Evolutionary conservation across 177 flowering plant species (phyloP).

Genomic region (Vitis hybrid): DNA sequence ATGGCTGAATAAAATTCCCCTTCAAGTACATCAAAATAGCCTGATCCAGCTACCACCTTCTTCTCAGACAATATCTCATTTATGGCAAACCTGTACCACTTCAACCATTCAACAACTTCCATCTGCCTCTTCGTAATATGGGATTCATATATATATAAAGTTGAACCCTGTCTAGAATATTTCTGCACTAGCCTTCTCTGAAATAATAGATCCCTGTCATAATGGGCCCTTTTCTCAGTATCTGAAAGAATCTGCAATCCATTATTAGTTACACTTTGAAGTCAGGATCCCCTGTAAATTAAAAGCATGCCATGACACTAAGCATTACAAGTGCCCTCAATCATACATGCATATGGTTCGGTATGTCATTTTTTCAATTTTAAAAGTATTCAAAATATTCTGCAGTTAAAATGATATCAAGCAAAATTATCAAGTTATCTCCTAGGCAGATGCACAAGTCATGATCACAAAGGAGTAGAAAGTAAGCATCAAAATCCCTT

Average conservation of each 20-base stretch:
- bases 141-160: slow-evolving; percentile 38
- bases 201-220: slow-evolving; percentile 64
- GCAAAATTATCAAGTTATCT: too few relatives aligned
- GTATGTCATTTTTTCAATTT: neutral
- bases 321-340: neutral
- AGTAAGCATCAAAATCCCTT: too few relatives aligned
- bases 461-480: too few relatives aligned
- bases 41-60: slow-evolving; percentile 59
- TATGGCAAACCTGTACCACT: slow-evolving; percentile 73
- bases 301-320: neutral
- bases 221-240: slow-evolving; percentile 72
- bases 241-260: slow-evolving; percentile 83
- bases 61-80: slow-evolving; percentile 68
- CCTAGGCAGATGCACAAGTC: too few relatives aligned
- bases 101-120: slow-evolving; percentile 95
- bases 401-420: too few relatives aligned
- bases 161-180: slow-evolving; percentile 30
- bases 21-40: slow-evolving; percentile 77
- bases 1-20: slow-evolving; percentile 80
- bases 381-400: neutral
- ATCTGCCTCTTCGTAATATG: slow-evolving; percentile 39
- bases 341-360: neutral
- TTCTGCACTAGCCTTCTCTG: slow-evolving; percentile 45
- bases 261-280: neutral
- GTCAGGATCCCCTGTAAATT: slow-evolving; percentile 5